These are phyloP conservation scores for Fusarium avenaceum DNA, from an alignment of 2,329 filamentous ascomycete genomes.

Conservation along the genomic window DNA sequence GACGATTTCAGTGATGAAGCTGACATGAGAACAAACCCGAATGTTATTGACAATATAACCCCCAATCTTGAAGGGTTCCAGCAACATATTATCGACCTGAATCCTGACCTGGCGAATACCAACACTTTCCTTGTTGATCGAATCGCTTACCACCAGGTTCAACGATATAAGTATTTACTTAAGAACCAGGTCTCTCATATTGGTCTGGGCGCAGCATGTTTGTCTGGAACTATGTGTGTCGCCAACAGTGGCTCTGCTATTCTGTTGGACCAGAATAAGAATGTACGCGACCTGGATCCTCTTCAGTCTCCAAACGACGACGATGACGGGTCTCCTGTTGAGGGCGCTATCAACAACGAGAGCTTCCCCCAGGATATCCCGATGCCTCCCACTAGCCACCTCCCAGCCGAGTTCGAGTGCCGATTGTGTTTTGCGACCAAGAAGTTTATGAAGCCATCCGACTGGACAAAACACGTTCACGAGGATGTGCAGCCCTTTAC, in stretches of 20 bases:
- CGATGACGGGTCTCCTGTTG: conserved; percentile 75
- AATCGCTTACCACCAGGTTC: conserved; percentile 83
- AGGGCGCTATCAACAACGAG: conserved; percentile 77
- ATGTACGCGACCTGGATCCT: conserved; percentile 70
- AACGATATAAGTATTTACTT: conserved; percentile 83
- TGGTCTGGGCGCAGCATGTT: conserved; percentile 71
- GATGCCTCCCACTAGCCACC: conserved; percentile 78
- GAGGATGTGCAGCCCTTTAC: conserved; percentile 95
- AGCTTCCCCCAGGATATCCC: conserved; percentile 86
- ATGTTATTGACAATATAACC: conserved; percentile 75
- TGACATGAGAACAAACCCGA: conserved; percentile 72
- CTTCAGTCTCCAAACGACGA: conserved; percentile 66
- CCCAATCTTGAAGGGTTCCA: conserved; percentile 83
- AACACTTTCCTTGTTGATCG: conserved; percentile 79
- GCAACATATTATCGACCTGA: conserved; percentile 78
- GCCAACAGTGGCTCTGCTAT: conserved; percentile 75
- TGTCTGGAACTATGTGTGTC: conserved; percentile 73
- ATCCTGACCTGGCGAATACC: conserved; percentile 73
- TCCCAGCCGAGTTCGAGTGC: conserved; percentile 92
- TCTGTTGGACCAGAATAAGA: conserved; percentile 71
- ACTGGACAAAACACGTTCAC: conserved; percentile 97
- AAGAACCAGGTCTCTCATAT: conserved; percentile 79
- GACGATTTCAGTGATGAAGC: conserved; percentile 68
- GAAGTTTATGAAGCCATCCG: conserved; percentile 89
- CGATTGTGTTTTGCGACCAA: conserved; percentile 87